phyloP scores from a whole-genome alignment of 2,329 filamentous ascomycete species.

The Nothophaeocryptopus gaeumannii region DNA sequence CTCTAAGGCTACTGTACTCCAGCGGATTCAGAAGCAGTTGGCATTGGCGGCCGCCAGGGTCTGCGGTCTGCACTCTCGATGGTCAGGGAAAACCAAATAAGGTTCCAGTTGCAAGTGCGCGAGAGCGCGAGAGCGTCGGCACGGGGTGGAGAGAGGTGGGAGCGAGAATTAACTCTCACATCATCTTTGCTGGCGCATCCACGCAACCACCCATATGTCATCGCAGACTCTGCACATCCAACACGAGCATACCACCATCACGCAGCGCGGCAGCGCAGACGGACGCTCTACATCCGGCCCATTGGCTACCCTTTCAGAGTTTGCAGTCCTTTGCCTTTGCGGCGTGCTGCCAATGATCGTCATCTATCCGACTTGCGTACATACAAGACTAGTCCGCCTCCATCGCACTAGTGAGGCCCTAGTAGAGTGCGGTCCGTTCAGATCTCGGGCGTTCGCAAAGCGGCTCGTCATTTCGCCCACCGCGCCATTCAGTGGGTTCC shows the following conservation, averaged over 20 bases:
- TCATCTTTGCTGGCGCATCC: not conserved
- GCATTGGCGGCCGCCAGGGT: no score
- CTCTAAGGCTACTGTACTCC: no score
- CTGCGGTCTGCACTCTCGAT: no score
- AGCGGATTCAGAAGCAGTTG: no score
- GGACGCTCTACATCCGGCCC: not conserved
- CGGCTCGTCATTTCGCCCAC: constrained; percentile 24
- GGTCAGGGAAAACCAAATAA: no score
- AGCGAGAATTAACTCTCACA: no score
- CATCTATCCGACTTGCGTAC: constrained; percentile 4
- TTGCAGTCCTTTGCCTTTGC: not conserved
- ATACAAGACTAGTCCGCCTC: constrained; percentile 2
- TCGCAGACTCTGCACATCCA: not conserved
- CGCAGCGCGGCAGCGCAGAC: not conserved
- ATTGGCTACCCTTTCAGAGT: constrained; percentile 9
- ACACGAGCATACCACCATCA: not conserved
- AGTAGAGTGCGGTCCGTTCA: constrained; percentile 10
- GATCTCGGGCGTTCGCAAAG: constrained; percentile 15
- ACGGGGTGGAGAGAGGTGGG: no score
- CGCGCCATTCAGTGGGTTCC: constrained; percentile 9
- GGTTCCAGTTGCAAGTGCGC: no score
- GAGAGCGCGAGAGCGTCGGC: no score
- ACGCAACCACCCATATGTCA: not conserved
- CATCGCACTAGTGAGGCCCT: constrained; percentile 11
- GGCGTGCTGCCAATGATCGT: constrained; percentile 10